Evolutionary conservation across 768 basidiomycete genomes (phyloP).

Genomic region (Hericium coralloides): DNA sequence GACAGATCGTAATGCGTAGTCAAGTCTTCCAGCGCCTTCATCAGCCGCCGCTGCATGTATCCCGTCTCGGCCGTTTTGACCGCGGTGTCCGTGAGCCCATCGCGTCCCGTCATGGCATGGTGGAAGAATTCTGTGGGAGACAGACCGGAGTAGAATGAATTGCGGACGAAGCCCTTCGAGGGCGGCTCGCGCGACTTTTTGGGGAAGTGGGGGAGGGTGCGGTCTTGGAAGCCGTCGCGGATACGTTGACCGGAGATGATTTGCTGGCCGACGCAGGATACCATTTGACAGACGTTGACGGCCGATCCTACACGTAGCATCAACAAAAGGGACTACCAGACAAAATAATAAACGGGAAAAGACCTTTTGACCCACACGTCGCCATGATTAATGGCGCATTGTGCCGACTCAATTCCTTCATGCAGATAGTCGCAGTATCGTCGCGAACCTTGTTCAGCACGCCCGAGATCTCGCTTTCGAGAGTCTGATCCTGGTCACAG

Average conservation of each 20-base stretch:
- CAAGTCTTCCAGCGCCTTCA: slow-evolving; percentile 98
- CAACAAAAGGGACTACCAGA: too few relatives aligned
- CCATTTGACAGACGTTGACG: slow-evolving; percentile 99
- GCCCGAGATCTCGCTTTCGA: slow-evolving; percentile 93
- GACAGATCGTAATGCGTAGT: slow-evolving; percentile 94
- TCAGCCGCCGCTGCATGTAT: slow-evolving; percentile 97
- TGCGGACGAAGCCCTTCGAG: slow-evolving; percentile 96
- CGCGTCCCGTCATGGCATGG: slow-evolving; percentile 97
- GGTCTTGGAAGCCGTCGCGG: slow-evolving; percentile 97
- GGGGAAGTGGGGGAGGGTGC: slow-evolving; percentile 96
- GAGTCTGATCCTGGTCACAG: slow-evolving; percentile 91
- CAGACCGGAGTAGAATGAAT: slow-evolving; percentile 92
- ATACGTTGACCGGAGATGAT: slow-evolving; percentile 98
- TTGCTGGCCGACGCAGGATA: slow-evolving; percentile 98
- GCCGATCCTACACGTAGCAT: slow-evolving; percentile 64
- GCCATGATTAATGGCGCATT: slow-evolving; percentile 99
- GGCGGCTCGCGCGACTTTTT: slow-evolving; percentile 96
- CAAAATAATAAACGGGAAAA: slow-evolving; percentile 5
- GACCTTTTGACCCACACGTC: slow-evolving; percentile 97
- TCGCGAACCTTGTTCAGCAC: slow-evolving; percentile 93
- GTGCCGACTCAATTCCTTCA: slow-evolving; percentile 92
- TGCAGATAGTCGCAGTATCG: slow-evolving; percentile 93
- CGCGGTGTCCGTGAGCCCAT: slow-evolving; percentile 97
- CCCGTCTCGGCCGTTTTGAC: slow-evolving; percentile 99
- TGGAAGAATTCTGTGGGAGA: slow-evolving; percentile 94